A percentile compares a stretch with the other conserved stretches of the same genome.
phyloP scores from a whole-genome alignment of 495 filamentous ascomycete species.

The Lindgomyces ingoldianus region DNA sequence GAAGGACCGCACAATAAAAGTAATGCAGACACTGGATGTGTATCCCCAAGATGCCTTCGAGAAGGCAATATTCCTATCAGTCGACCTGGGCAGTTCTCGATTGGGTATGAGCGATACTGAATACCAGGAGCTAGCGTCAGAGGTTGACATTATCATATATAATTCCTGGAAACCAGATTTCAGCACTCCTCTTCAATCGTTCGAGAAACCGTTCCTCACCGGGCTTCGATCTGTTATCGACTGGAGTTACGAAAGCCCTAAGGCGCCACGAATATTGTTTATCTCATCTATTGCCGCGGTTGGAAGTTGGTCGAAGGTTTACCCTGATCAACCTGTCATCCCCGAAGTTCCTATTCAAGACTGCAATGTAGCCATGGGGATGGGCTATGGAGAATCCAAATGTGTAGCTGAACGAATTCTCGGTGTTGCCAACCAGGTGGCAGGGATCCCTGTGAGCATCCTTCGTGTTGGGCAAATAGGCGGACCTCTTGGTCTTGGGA shows the following conservation, averaged over 20 bases:
- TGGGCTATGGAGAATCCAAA: conserved; percentile 29
- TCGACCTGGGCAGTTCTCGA: not conserved
- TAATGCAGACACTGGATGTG: not conserved
- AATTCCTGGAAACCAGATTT: conserved; percentile 30
- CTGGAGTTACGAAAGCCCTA: not conserved
- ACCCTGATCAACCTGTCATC: not conserved
- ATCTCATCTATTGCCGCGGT: conserved; percentile 22
- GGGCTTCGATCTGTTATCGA: conserved; percentile 15
- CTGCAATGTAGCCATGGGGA: not conserved
- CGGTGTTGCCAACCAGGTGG: not conserved
- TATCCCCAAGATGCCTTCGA: not conserved
- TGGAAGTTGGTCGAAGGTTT: not conserved
- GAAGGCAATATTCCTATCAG: not conserved
- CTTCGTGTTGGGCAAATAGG: conserved; percentile 20
- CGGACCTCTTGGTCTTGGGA: not conserved
- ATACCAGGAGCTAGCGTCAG: not conserved
- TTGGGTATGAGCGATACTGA: conserved; percentile 3
- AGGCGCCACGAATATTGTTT: conserved; percentile 3
- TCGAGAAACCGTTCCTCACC: conserved; percentile 11
- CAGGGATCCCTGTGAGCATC: conserved; percentile 2
- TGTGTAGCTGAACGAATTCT: conserved; percentile 20
- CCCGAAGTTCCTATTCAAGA: not conserved
- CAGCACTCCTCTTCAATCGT: conserved; percentile 11
- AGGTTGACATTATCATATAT: conserved; percentile 10
- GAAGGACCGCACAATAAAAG: not conserved